Conservation (phyloP, 495 filamentous ascomycete species). For the Hapsidospora chrysogenum region DNA sequence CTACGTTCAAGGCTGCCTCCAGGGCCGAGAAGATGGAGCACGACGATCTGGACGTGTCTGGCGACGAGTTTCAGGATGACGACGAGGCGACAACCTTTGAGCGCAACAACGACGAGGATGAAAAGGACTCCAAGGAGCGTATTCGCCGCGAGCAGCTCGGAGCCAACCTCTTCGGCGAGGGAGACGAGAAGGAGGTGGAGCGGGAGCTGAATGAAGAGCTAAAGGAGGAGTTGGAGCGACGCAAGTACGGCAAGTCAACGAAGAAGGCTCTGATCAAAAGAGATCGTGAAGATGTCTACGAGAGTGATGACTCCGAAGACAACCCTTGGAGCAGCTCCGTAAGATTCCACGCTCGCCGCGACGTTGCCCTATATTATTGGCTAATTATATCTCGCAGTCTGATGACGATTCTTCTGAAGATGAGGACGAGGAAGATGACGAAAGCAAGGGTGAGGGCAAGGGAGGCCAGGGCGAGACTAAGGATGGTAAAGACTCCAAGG, state of each 20-base stretch:
- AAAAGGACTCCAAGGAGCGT: conserved; percentile 68
- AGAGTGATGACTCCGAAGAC: conserved; percentile 59
- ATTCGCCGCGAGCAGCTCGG: conserved; percentile 77
- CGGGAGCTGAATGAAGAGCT: conserved; percentile 55
- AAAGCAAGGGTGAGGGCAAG: conserved; percentile 44
- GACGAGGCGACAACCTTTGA: conserved; percentile 73
- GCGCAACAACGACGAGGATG: conserved; percentile 66
- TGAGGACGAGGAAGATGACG: conserved; percentile 45
- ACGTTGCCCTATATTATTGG: conserved; percentile 32
- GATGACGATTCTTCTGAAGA: conserved; percentile 9
- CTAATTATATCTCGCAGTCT: conserved; percentile 10
- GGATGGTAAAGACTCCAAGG: conserved; percentile 25
- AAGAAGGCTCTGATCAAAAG: conserved; percentile 66
- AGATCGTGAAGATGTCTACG: conserved; percentile 74
- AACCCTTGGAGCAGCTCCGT: conserved; percentile 42
- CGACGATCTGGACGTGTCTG: conserved; percentile 43
- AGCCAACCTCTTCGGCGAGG: conserved; percentile 73
- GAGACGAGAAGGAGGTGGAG: conserved; percentile 75
- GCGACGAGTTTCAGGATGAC: conserved; percentile 42
- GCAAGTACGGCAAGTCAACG: conserved; percentile 54
- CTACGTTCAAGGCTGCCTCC: conserved; percentile 29
- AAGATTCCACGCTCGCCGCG: neutral
- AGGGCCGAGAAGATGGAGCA: conserved; percentile 36
- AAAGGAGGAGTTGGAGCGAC: conserved; percentile 47
- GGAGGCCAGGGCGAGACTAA: conserved; percentile 45